phyloP scores from a whole-genome alignment of 2,329 filamentous ascomycete genomes.

The Phialocephala sp. region DNA sequence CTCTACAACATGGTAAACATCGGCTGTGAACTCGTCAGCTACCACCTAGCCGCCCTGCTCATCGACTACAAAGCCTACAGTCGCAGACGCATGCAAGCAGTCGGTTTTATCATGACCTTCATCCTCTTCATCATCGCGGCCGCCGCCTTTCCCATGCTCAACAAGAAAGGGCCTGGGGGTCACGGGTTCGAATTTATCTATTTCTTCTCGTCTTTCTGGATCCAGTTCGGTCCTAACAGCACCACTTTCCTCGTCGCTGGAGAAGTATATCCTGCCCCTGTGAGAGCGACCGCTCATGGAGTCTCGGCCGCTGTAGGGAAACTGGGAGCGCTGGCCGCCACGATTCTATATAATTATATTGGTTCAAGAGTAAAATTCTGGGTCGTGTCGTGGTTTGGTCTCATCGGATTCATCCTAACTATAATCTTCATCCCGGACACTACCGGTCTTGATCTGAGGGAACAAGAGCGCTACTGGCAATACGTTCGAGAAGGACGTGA shows the following conservation, averaged over 20 bases:
- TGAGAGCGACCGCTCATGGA: conserved; percentile 93
- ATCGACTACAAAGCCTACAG: conserved; percentile 73
- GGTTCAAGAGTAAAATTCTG: too few relatives aligned
- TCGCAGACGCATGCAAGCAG: conserved; percentile 92
- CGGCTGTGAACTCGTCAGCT: conserved; percentile 81
- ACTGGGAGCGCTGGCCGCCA: conserved; percentile 45
- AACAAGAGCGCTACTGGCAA: conserved; percentile 91
- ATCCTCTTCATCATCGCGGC: too few relatives aligned
- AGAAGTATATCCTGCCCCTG: conserved; percentile 90
- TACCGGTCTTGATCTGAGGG: conserved; percentile 92
- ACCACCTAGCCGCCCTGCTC: conserved; percentile 74
- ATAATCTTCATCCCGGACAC: conserved; percentile 89
- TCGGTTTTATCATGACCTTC: too few relatives aligned
- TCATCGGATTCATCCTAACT: conserved; percentile 78
- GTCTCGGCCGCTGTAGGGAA: conserved; percentile 91
- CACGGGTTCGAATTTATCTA: conserved; percentile 94
- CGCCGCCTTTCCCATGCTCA: too few relatives aligned
- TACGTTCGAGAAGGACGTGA: conserved; percentile 81
- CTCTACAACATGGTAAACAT: conserved; percentile 92
- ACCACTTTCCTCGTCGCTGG: conserved; percentile 95
- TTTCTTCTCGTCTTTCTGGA: conserved; percentile 97
- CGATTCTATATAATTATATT: too few relatives aligned
- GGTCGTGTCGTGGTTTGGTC: too few relatives aligned
- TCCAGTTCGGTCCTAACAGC: conserved; percentile 91
- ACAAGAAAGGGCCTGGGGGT: too few relatives aligned